These are phyloP conservation scores for Beauveria caledonica DNA, from an alignment of 2,329 filamentous ascomycete genomes.

Conservation along the genomic window DNA sequence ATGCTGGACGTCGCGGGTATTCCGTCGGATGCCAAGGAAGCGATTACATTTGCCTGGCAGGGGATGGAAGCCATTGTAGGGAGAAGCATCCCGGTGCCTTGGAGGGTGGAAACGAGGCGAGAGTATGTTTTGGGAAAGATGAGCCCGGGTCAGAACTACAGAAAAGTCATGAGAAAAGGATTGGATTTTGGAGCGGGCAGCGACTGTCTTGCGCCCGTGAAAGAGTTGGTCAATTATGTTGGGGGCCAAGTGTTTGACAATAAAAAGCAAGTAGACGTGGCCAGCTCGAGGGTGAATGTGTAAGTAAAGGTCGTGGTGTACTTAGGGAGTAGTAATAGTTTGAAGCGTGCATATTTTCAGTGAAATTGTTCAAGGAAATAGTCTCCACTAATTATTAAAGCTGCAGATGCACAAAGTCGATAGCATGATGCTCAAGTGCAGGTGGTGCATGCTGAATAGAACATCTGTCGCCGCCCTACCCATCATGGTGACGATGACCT, in stretches of 20 bases:
- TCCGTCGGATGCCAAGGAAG: conserved; percentile 49
- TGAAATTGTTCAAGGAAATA: too few relatives aligned
- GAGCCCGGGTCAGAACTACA: conserved; percentile 45
- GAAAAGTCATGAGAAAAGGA: conserved; percentile 42
- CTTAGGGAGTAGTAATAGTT: too few relatives aligned
- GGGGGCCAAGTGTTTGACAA: conserved; percentile 40
- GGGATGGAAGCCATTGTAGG: conserved; percentile 51
- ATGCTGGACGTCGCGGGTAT: conserved; percentile 52
- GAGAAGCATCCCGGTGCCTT: conserved; percentile 44
- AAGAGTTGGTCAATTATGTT: conserved; percentile 41
- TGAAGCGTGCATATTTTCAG: too few relatives aligned
- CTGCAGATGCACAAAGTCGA: too few relatives aligned
- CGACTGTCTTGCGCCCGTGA: conserved; percentile 37
- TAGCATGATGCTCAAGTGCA: too few relatives aligned
- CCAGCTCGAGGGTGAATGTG: background rate
- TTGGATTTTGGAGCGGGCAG: conserved; percentile 40
- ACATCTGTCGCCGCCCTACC: background rate
- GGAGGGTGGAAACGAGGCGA: conserved; percentile 41
- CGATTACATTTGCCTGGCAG: conserved; percentile 47
- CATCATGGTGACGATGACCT: background rate
- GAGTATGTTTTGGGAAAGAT: conserved; percentile 48
- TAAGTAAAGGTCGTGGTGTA: background rate
- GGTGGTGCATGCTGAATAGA: too few relatives aligned
- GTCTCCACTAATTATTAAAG: too few relatives aligned
- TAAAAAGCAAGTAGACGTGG: conserved; percentile 13